A percentile compares a stretch with the other conserved stretches of the same genome.
Evolutionary conservation across 805 yeast species (phyloP).

Genomic region (Lachancea sp.): DNA sequence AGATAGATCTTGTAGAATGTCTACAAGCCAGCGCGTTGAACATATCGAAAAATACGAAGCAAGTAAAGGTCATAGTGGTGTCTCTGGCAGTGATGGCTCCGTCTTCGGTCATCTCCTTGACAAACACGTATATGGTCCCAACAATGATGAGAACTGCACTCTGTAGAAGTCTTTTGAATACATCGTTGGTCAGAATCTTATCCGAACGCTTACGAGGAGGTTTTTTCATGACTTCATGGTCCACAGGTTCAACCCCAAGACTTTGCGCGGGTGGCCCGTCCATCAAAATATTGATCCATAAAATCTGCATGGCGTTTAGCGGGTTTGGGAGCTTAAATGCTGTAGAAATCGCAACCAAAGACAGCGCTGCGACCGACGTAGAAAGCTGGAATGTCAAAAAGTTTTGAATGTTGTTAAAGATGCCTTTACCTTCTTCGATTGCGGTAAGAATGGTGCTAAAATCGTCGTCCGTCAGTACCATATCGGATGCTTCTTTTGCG

Average conservation of each 20-base stretch:
- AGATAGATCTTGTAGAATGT: constrained; percentile 75
- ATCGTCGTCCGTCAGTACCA: constrained; percentile 96
- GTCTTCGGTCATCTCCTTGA: constrained; percentile 76
- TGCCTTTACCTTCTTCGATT: constrained; percentile 96
- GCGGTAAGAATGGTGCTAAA: constrained; percentile 91
- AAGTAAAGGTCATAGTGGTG: constrained; percentile 97
- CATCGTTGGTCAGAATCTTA: constrained; percentile 64
- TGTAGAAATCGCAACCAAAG: constrained; percentile 82
- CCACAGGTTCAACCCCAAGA: constrained; percentile 95
- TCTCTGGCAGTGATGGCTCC: constrained; percentile 83
- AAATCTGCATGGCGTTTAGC: constrained; percentile 93
- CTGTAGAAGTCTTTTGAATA: constrained; percentile 66
- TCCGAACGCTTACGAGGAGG: constrained; percentile 94
- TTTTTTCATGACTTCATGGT: constrained; percentile 87
- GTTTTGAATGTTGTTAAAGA: constrained; percentile 90
- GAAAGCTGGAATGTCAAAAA: constrained; percentile 93
- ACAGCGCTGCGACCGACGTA: constrained; percentile 90
- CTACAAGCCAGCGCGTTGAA: constrained; percentile 94
- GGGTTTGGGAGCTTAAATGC: constrained; percentile 87
- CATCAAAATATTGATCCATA: constrained; percentile 96
- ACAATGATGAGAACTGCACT: constrained; percentile 70
- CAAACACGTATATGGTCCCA: constrained; percentile 85
- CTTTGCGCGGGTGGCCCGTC: constrained; percentile 99
- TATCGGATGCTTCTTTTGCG: constrained; percentile 96
- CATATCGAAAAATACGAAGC: constrained; percentile 94